Evolutionary conservation across 108 stramenopile genomes (phyloP).

Genomic region (Aurantiochytrium sp.): DNA sequence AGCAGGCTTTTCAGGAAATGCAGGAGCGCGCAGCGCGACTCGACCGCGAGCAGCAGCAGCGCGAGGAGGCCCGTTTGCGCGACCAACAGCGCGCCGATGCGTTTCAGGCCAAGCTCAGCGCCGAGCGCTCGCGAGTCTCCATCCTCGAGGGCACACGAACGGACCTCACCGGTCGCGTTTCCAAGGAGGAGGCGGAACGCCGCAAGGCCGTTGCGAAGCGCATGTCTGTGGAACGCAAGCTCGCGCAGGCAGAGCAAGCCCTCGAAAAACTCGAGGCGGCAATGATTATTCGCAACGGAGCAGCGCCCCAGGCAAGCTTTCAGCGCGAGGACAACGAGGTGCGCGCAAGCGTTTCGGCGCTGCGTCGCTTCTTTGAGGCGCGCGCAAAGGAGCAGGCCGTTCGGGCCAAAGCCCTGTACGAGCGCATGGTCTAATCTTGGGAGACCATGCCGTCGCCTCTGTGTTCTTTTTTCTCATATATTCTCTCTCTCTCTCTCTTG

Average conservation of each 20-base stretch:
- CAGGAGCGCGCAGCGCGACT: not conserved
- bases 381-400: constrained; percentile 5
- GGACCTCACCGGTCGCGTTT: not conserved
- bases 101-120: not conserved
- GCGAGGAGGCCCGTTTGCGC: not conserved
- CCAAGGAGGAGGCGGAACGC: not conserved
- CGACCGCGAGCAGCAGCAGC: not conserved
- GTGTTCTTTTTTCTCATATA: too few relatives aligned
- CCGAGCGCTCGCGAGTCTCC: not conserved
- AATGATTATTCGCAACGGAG: not conserved
- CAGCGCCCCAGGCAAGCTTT: not conserved
- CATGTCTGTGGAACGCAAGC: not conserved
- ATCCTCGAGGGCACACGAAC: not conserved
- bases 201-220: not conserved
- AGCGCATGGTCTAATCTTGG: not conserved
- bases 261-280: not conserved
- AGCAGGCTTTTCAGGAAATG: not conserved
- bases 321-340: not conserved
- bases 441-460: too few relatives aligned
- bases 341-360: not conserved
- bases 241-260: constrained; percentile 7
- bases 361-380: not conserved
- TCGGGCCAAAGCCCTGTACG: not conserved
- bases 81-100: not conserved
- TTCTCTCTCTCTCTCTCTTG: too few relatives aligned